A percentile compares a stretch with the other conserved stretches of the same genome.
Evolutionary conservation across 352 stramenopile species (phyloP).

Genomic region (Thraustotheca clavata): DNA sequence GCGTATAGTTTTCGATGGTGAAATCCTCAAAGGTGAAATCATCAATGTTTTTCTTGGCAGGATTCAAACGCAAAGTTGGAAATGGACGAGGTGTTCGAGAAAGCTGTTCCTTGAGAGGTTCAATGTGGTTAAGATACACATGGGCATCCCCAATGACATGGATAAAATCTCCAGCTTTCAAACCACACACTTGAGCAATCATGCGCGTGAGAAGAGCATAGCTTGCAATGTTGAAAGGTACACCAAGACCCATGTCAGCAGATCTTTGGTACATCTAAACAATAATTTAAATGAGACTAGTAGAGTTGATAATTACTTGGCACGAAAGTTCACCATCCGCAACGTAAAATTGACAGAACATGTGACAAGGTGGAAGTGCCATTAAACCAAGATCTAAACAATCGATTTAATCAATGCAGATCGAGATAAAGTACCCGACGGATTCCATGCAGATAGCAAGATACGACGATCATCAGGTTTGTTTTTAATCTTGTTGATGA

Average conservation of each 20-base stretch:
- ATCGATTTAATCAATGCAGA: neutral
- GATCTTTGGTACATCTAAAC: constrained; percentile 97
- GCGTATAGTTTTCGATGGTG: constrained; percentile 93
- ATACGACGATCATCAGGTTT: constrained; percentile 98
- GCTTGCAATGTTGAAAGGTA: constrained; percentile 99
- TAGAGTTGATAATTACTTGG: constrained; percentile 26
- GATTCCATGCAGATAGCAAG: constrained; percentile 99
- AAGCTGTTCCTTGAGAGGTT: constrained; percentile 95
- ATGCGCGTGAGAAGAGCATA: constrained; percentile 97
- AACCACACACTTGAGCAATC: constrained; percentile 90
- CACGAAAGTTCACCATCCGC: constrained; percentile 74
- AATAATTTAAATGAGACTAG: constrained; percentile 17
- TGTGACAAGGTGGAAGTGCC: constrained; percentile 99
- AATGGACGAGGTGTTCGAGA: constrained; percentile 89
- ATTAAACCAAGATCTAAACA: constrained; percentile 55
- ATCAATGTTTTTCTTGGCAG: constrained; percentile 87
- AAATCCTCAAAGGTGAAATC: constrained; percentile 96
- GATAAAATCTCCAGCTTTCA: constrained; percentile 96
- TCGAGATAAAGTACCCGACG: constrained; percentile 34
- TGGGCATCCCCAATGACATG: constrained; percentile 99
- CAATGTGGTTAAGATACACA: constrained; percentile 99
- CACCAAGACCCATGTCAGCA: constrained; percentile 98
- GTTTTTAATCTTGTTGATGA: constrained; percentile 96
- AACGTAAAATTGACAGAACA: constrained; percentile 97
- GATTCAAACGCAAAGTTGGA: constrained; percentile 90